Conservation (phyloP, 768 basidiomycete genomes). For the Trametes elegans region DNA sequence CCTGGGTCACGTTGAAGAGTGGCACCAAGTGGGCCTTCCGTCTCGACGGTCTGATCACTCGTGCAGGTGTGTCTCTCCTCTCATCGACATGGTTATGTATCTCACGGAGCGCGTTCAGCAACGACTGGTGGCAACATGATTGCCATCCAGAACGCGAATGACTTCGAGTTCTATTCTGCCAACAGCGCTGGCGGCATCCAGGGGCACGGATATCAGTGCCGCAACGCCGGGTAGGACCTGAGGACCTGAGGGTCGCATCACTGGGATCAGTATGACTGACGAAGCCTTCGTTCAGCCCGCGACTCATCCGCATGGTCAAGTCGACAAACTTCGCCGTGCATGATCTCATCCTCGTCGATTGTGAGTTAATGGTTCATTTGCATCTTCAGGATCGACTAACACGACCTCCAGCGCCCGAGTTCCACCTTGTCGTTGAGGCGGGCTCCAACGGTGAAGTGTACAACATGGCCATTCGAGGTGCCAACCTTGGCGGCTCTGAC, state of each 20-base stretch:
- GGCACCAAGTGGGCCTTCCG: conserved; percentile 31
- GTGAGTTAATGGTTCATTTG: too few relatives aligned
- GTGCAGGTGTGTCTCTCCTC: conserved; percentile 19
- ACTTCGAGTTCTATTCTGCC: conserved; percentile 33
- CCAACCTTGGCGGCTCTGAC: conserved; percentile 30
- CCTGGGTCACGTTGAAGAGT: conserved; percentile 30
- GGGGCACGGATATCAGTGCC: conserved; percentile 30
- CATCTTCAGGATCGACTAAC: too few relatives aligned
- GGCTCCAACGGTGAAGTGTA: conserved; percentile 32
- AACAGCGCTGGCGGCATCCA: conserved; percentile 32
- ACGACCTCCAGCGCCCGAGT: conserved; percentile 26
- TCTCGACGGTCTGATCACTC: conserved; percentile 32
- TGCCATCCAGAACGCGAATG: conserved; percentile 28
- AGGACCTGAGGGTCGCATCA: too few relatives aligned
- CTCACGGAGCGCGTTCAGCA: neutral
- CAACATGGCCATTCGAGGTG: conserved; percentile 31
- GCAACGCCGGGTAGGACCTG: conserved; percentile 27
- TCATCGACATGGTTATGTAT: neutral
- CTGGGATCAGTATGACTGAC: neutral
- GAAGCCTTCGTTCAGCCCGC: conserved; percentile 17
- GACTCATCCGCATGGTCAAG: conserved; percentile 30
- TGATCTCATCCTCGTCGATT: conserved; percentile 33
- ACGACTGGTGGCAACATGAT: conserved; percentile 33
- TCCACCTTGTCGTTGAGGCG: conserved; percentile 29
- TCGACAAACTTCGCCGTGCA: conserved; percentile 32